Conservation (phyloP, 345 rosid genomes). For the Physaria fendleri region DNA sequence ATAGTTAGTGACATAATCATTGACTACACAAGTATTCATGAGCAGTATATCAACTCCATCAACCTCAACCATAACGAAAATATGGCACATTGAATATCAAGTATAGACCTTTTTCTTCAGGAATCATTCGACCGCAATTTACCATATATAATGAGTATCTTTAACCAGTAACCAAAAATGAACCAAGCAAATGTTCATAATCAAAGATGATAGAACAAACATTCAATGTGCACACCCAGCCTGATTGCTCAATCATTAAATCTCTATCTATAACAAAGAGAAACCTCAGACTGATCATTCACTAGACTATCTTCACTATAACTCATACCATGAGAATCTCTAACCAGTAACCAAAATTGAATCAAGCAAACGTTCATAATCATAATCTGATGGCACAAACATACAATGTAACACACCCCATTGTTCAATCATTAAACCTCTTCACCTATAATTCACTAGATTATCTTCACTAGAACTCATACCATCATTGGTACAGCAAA, state of each 20-base stretch:
- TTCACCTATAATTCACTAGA: too few relatives aligned
- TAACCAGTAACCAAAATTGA: too few relatives aligned
- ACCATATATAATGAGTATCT: background rate
- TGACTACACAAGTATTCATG: background rate
- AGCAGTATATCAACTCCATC: background rate
- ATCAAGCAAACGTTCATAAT: too few relatives aligned
- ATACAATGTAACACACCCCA: too few relatives aligned
- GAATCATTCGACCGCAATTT: background rate
- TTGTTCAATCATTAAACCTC: too few relatives aligned
- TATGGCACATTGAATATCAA: background rate
- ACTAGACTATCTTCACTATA: background rate
- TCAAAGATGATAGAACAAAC: background rate
- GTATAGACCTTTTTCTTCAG: background rate
- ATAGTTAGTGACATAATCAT: background rate
- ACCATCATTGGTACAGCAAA: too few relatives aligned
- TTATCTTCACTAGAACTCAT: too few relatives aligned
- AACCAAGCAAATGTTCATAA: background rate
- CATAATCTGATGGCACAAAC: too few relatives aligned
- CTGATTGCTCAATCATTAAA: background rate
- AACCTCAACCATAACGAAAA: background rate
- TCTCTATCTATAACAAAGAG: background rate
- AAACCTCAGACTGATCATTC: background rate
- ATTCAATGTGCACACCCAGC: background rate
- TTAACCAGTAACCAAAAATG: background rate
- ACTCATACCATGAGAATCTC: too few relatives aligned